Evolutionary conservation across 805 yeast genomes (phyloP), one percentile per base, ranked within the genome.

Genomic region (Yarrowia sp.): DNA sequence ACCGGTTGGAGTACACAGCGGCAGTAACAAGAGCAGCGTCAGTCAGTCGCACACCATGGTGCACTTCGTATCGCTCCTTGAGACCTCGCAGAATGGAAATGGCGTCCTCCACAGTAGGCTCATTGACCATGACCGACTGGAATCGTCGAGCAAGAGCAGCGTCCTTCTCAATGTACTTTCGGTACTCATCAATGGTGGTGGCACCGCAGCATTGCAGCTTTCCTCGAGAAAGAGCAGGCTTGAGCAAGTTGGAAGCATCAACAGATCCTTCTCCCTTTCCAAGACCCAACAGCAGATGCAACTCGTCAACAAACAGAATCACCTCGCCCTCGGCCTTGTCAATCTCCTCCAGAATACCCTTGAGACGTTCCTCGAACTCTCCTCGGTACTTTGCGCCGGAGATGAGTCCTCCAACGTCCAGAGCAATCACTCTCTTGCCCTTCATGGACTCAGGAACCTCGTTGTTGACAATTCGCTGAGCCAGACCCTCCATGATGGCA

Each of bases 351-450:
- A 92, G 79, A 6, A 92, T 92, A 63, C 79, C 79, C 73, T 92
- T 92, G 69, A 92, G 77, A 67, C 97, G 85, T 72, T 90, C 96
- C 75, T 93, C 99, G 74, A 93, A 93, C 71, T 93, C 99, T 68
- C 99, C 99, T 67, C 98, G 82, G 77, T 84, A 95, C 75, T 95
- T 95, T 11, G 98, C 96, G 22, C 98, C 98, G 1, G 96, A 90
- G 44, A 95, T 92, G 67, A 93, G 80, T 1, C 91, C 86, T 5
- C 97, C 97, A 61, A 93, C 79, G 74, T 93, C 98, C 51, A 93
- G 79, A 0, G 98, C 84, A 42, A 93, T 82, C 17, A 93, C 87
- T 67, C 86, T 83, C 74, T 95, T 95, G 65, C 88, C 86, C 73
- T 92, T 90, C 88, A 93, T 87, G 47, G 92, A 84, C 68, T 95